phyloP scores from a whole-genome alignment of 2,329 filamentous ascomycete species.

The Aureobasidium sp. region DNA sequence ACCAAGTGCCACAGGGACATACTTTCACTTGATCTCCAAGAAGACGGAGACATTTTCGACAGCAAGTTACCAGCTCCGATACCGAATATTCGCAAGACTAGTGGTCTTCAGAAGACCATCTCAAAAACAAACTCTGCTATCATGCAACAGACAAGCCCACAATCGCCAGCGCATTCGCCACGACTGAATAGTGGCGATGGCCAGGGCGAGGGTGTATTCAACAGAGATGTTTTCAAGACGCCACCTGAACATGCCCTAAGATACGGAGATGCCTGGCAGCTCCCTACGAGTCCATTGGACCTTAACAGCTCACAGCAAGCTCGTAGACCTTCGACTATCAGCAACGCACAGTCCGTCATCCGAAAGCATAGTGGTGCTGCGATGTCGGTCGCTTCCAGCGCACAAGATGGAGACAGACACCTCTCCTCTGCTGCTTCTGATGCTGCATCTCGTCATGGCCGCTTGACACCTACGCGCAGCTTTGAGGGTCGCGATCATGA shows the following conservation, averaged over 20 bases:
- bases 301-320: constrained; percentile 25
- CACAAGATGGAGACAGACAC: constrained; percentile 20
- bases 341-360: constrained; percentile 17
- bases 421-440: constrained; percentile 21
- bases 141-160: not conserved
- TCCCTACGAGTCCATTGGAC: constrained; percentile 28
- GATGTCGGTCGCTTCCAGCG: constrained; percentile 20
- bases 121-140: constrained; percentile 7
- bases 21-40: constrained; percentile 73
- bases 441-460: constrained; percentile 14
- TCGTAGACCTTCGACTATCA: constrained; percentile 30
- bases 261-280: constrained; percentile 23
- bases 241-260: constrained; percentile 35
- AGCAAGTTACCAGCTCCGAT: constrained; percentile 10
- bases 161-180: not conserved
- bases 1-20: constrained; percentile 88
- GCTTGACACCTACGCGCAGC: constrained; percentile 19
- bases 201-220: not conserved
- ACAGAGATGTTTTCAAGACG: constrained; percentile 38
- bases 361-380: constrained; percentile 11
- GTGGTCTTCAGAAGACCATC: constrained; percentile 13
- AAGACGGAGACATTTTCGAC: constrained; percentile 48
- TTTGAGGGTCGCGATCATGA: constrained; percentile 20
- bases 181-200: constrained; percentile 18
- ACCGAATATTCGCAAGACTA: not conserved